Conservation (phyloP, 164 flowering plant genomes). For the Dillenia suffruticosa region DNA sequence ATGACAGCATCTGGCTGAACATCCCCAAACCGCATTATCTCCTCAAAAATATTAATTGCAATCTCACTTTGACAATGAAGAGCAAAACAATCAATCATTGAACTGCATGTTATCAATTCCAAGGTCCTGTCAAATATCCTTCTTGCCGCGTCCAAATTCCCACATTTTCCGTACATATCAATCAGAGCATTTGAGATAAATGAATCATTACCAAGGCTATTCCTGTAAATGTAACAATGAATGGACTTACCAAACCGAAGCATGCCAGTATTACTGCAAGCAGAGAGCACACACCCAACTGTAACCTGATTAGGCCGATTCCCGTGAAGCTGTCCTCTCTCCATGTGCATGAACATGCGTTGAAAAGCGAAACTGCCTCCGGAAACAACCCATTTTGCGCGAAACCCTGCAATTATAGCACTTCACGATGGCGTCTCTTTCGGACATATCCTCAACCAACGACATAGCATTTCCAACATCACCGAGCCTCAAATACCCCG, state of each 20-base stretch:
- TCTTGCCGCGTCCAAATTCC: constrained; percentile 44
- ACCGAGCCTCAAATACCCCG: constrained; percentile 48
- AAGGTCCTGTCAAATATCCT: constrained; percentile 32
- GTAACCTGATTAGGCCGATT: constrained; percentile 49
- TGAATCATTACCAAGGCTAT: constrained; percentile 22
- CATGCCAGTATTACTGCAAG: constrained; percentile 61
- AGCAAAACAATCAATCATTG: constrained; percentile 59
- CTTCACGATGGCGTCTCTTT: constrained; percentile 68
- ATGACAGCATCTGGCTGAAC: constrained; percentile 49
- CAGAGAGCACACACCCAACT: constrained; percentile 44
- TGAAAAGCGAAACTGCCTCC: constrained; percentile 44
- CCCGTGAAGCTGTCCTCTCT: neutral
- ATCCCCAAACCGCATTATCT: constrained; percentile 29
- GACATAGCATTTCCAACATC: constrained; percentile 37
- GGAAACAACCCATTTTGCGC: constrained; percentile 56
- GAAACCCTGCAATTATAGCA: constrained; percentile 60
- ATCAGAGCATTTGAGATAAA: constrained; percentile 43
- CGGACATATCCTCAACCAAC: constrained; percentile 53
- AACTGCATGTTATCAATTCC: constrained; percentile 48
- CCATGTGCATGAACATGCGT: constrained; percentile 29
- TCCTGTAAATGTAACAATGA: constrained; percentile 46
- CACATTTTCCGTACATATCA: constrained; percentile 77
- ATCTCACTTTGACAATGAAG: constrained; percentile 44
- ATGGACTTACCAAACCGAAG: constrained; percentile 50
- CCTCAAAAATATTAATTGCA: constrained; percentile 47